Percentiles rank a stretch among this genome's conserved stretches.
Conservation (phyloP, 2,329 filamentous ascomycete genomes). For the Alternaria conjuncta region DNA sequence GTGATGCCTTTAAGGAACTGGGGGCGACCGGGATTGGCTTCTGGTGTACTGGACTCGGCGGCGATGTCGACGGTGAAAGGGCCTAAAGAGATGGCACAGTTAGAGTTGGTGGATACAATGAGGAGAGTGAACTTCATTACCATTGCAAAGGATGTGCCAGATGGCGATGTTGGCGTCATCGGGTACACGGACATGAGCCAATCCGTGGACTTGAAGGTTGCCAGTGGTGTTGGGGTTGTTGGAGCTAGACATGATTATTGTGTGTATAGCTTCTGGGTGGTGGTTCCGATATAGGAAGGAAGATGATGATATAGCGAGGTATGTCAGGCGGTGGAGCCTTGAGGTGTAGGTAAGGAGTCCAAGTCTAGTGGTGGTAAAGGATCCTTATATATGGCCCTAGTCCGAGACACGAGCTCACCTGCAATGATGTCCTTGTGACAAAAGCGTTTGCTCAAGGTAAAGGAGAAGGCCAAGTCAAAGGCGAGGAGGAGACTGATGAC, state of each 20-base stretch:
- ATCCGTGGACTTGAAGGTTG: neutral
- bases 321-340: neutral
- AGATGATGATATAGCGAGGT: neutral
- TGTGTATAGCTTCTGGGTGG: neutral
- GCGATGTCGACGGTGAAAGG: slow-evolving; percentile 11
- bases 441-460: neutral
- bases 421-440: neutral
- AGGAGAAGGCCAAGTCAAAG: neutral
- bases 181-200: neutral
- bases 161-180: neutral
- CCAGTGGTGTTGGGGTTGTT: neutral
- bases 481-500: neutral
- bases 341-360: neutral
- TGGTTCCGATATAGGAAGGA: no score
- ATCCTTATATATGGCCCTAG: neutral
- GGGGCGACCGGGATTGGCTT: slow-evolving; percentile 8
- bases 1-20: slow-evolving; percentile 17
- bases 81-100: neutral
- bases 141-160: neutral
- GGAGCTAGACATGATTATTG: neutral
- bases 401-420: neutral
- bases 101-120: neutral
- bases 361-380: neutral
- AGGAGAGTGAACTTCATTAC: neutral
- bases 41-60: slow-evolving; percentile 13